phyloP scores from a whole-genome alignment of 1,284 basidiomycete species.

The Naganishia liquefaciens region DNA sequence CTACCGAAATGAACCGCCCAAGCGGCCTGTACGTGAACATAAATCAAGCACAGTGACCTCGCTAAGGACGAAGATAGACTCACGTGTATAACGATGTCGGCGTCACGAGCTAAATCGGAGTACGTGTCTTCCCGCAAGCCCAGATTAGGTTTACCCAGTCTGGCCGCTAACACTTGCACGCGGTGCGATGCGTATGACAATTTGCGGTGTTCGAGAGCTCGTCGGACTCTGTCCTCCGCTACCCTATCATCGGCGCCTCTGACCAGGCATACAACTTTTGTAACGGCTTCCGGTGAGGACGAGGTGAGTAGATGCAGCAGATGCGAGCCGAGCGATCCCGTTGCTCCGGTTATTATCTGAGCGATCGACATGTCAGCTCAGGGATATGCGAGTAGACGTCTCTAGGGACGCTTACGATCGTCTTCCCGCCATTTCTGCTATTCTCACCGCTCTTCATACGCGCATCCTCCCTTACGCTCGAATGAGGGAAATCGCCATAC shows the following conservation, averaged over 20 bases:
- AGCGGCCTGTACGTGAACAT: slow-evolving; percentile 38
- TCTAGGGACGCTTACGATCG: slow-evolving; percentile 2
- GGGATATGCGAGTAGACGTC: no score
- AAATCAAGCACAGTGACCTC: neutral
- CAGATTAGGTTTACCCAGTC: slow-evolving; percentile 31
- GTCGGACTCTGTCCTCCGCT: slow-evolving; percentile 38
- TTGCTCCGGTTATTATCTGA: slow-evolving; percentile 53
- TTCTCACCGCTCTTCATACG: neutral
- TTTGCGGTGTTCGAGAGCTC: slow-evolving; percentile 33
- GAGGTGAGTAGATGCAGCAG: slow-evolving; percentile 43
- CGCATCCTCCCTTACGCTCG: neutral
- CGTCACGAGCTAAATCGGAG: slow-evolving; percentile 27
- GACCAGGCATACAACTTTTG: slow-evolving; percentile 48
- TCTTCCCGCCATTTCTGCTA: neutral
- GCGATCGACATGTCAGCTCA: no score
- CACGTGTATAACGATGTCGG: slow-evolving; percentile 40
- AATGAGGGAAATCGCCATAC: slow-evolving; percentile 39
- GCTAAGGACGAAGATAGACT: slow-evolving; percentile 23
- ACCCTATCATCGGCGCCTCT: slow-evolving; percentile 42
- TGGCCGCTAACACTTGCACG: slow-evolving; percentile 31
- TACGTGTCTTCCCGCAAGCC: slow-evolving; percentile 34
- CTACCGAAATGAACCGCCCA: slow-evolving; percentile 51
- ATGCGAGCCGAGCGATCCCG: slow-evolving; percentile 53
- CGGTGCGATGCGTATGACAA: slow-evolving; percentile 14
- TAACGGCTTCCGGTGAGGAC: slow-evolving; percentile 28